Conservation (phyloP, 2,329 filamentous ascomycete species). For the Phaeosphaeria sp. region DNA sequence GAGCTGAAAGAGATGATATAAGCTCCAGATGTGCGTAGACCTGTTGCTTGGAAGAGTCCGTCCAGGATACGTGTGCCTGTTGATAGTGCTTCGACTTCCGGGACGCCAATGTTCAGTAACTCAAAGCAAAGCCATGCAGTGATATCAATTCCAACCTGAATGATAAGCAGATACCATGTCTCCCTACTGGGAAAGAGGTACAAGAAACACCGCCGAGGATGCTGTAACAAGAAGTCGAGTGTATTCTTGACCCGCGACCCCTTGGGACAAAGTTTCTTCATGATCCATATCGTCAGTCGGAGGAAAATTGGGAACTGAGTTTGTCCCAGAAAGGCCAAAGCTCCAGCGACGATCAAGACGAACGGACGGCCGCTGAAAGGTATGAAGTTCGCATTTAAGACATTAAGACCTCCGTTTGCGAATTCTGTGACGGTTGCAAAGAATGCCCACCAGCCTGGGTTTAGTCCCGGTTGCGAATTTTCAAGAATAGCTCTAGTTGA, state of each 20-base stretch:
- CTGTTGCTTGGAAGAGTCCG: constrained; percentile 69
- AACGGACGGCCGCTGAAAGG: constrained; percentile 60
- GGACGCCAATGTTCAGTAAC: constrained; percentile 68
- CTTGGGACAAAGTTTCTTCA: constrained; percentile 56
- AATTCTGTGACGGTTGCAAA: constrained; percentile 59
- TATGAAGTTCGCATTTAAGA: constrained; percentile 65
- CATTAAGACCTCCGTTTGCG: constrained; percentile 61
- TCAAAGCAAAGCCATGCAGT: constrained; percentile 72
- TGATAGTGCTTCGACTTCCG: constrained; percentile 60
- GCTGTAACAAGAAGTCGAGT: constrained; percentile 65
- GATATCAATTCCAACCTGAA: constrained; percentile 65
- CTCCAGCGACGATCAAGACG: constrained; percentile 56
- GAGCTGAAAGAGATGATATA: constrained; percentile 68
- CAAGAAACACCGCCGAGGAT: constrained; percentile 69
- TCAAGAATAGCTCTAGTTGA: constrained; percentile 51
- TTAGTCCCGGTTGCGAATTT: constrained; percentile 46
- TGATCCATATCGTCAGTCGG: constrained; percentile 64
- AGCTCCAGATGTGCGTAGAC: constrained; percentile 69
- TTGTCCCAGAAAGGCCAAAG: constrained; percentile 60
- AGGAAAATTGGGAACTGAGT: constrained; percentile 66
- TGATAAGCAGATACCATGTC: constrained; percentile 71
- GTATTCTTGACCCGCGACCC: constrained; percentile 52
- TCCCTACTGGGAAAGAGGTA: constrained; percentile 68
- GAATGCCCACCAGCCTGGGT: constrained; percentile 41
- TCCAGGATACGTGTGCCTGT: constrained; percentile 64